Base-by-base conservation (phyloP, 2,329 filamentous ascomycete genomes). In the Clarireedia paspali region DNA sequence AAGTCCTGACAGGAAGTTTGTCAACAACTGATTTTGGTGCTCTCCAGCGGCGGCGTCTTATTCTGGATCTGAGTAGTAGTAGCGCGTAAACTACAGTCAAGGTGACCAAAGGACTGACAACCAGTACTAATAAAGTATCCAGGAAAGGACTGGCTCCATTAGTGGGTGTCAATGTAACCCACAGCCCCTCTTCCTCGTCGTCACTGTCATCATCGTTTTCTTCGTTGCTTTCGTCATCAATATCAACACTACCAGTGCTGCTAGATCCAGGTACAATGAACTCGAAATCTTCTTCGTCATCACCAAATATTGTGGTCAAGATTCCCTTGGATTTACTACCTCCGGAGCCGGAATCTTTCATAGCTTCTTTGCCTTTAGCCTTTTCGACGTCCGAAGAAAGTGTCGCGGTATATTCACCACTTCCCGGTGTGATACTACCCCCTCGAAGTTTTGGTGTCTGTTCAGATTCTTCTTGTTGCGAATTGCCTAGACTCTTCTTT, bases 21-120 rank as follows among this genome's bases (percentile, higher is more conserved):
- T 96, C 91, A 17, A 99, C 91, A 0, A 99, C 85, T 0, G 90
- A 95, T 72, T 99, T 99, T 5, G 94, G 94, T n/a, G 94, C 94
- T 65, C 94, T 84, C 92, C 94, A 99, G 64, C 92, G 82, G 60
- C 92, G 82, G 58, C 92, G 82, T 50, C 92, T 85, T 63, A 96
- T 95, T 58, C 91, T 87, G 47, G 91, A 91, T 54, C 94, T 86
- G 39, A 97, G 76, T 42, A 97, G 81, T 5, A 97, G 78, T 10
- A 97, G 78, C 12, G 89, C 87, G 68, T 97, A 97, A 2, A 99
- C 92, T 5, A 96, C 85, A 3, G 90, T 95, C 65, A 99, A 73
- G 0, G 94, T 97, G 52, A 97, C 85, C 14, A 99, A 74, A 6
- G 94, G 94, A 66, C 91, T 96, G 53, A 97, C 85, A 34, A 99